Evolutionary conservation across 441 rosid species (phyloP), one percentile per base, ranked within the genome.

Genomic region (Gossypium schwendimanii): DNA sequence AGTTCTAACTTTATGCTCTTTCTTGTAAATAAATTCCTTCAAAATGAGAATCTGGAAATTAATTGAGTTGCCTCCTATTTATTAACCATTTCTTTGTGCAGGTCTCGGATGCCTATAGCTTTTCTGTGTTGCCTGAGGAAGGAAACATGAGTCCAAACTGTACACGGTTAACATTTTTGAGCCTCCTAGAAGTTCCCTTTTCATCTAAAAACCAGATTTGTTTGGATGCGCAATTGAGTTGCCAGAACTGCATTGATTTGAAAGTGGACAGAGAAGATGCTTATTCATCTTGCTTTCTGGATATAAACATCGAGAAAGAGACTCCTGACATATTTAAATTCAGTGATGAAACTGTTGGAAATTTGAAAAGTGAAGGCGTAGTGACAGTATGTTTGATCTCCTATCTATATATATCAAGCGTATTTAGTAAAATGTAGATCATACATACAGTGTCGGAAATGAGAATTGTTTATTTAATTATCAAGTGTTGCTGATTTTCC

Each of bases 181-280:
- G 94, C 82, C 83, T 90, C 63, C 71, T 91, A 54, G 89, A 85
- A 80, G 85, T 93, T 82, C 86, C 89, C n/a, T 82, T 85, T 82
- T 81, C 93, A 41, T 80, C 88, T 53, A 89, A 87, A 68, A 76
- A 74, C 41, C 87, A 81, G 73, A 83, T 70, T 78, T 83, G 84
- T 79, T 62, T 82, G 50, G 91, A 85, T 64, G 82, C 86, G 0
- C 84, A 80, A 26, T 53, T 81, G 65, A 85, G 79, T 58, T 88
- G 85, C 81, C 87, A 87, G 81, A 85, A 83, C 79, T 87, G 86
- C 75, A 72, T 84, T 41, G 83, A 87, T 80, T 84, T 87, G 70
- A 83, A 86, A 49, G 78, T 84, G 71, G 88, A 88, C 63, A 81
- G 79, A 63, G 76, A 87, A 47, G 91, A 89, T 72, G 76, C 84